Conservation (phyloP, 148 eudicot genomes). For the Silene latifolia region DNA sequence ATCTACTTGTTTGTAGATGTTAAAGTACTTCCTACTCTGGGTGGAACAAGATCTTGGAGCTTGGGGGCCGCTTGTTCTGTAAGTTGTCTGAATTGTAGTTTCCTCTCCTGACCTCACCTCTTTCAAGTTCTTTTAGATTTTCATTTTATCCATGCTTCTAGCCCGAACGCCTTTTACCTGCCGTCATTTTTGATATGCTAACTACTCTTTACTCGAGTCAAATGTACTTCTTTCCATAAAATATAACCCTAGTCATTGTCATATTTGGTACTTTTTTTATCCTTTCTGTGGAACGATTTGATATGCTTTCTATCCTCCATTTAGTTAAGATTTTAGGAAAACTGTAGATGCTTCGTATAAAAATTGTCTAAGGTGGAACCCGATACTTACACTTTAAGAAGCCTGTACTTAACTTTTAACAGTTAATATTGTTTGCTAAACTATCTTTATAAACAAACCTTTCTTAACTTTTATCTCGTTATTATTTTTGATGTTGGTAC, state of each 20-base stretch:
- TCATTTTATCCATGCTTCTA: too few relatives aligned
- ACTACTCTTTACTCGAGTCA: background rate
- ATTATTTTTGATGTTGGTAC: background rate
- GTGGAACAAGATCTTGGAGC: slow-evolving; percentile 81
- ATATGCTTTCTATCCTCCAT: background rate
- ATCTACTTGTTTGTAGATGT: slow-evolving; percentile 40
- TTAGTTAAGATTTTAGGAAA: background rate
- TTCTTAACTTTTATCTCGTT: background rate
- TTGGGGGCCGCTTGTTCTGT: slow-evolving; percentile 95
- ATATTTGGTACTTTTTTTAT: background rate
- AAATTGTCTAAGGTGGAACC: background rate
- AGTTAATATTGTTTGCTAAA: background rate
- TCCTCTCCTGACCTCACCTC: background rate
- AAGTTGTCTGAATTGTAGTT: slow-evolving; percentile 37
- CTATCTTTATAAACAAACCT: background rate
- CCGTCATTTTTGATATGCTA: background rate
- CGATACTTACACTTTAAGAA: background rate
- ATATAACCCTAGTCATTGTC: background rate
- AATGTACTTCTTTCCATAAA: background rate
- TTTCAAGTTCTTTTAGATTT: too few relatives aligned
- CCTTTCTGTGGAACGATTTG: background rate
- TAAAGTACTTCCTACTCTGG: slow-evolving; percentile 77
- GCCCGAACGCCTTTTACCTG: background rate
- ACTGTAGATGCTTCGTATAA: background rate
- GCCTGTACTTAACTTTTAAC: background rate